phyloP scores from a whole-genome alignment of 2,329 filamentous ascomycete species.

The Tolypocladium pustulatum region DNA sequence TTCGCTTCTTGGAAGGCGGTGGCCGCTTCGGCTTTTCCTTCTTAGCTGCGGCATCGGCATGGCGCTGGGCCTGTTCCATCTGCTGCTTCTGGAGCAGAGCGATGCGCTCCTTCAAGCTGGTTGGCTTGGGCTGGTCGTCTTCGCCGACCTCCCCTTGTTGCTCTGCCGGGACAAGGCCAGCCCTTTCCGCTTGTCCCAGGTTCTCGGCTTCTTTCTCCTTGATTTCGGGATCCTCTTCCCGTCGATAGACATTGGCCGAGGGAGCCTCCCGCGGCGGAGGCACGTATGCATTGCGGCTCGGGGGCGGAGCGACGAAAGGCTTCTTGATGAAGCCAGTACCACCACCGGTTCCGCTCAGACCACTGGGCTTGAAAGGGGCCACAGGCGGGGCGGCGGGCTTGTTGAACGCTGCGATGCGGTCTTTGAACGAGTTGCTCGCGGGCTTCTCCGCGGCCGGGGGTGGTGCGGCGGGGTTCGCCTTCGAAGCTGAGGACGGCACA shows the following conservation, averaged over 20 bases:
- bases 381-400: slow-evolving; percentile 75
- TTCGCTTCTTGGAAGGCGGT: slow-evolving; percentile 56
- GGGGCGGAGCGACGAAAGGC: slow-evolving; percentile 89
- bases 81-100: slow-evolving; percentile 91
- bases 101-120: slow-evolving; percentile 90
- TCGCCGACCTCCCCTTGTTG: slow-evolving; percentile 38
- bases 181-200: slow-evolving; percentile 55
- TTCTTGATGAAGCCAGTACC: slow-evolving; percentile 79
- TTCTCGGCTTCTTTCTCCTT: slow-evolving; percentile 56
- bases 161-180: slow-evolving; percentile 43
- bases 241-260: slow-evolving; percentile 65
- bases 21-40: slow-evolving; percentile 78
- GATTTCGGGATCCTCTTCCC: slow-evolving; percentile 76
- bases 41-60: slow-evolving; percentile 66
- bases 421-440: slow-evolving; percentile 67
- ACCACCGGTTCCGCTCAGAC: slow-evolving; percentile 40
- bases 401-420: slow-evolving; percentile 96
- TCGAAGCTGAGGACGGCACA: slow-evolving; percentile 14
- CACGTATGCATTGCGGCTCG: slow-evolving; percentile 83
- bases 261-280: slow-evolving; percentile 63
- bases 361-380: slow-evolving; percentile 78
- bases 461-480: slow-evolving; percentile 40
- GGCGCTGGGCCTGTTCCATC: slow-evolving; percentile 73
- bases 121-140: slow-evolving; percentile 82
- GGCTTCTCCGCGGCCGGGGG: slow-evolving; percentile 69